A percentile compares a stretch with the other conserved stretches of the same genome.
These are phyloP conservation scores for Ophiostoma sp. DNA, from an alignment of 2,329 filamentous ascomycete genomes.

Conservation along the genomic window DNA sequence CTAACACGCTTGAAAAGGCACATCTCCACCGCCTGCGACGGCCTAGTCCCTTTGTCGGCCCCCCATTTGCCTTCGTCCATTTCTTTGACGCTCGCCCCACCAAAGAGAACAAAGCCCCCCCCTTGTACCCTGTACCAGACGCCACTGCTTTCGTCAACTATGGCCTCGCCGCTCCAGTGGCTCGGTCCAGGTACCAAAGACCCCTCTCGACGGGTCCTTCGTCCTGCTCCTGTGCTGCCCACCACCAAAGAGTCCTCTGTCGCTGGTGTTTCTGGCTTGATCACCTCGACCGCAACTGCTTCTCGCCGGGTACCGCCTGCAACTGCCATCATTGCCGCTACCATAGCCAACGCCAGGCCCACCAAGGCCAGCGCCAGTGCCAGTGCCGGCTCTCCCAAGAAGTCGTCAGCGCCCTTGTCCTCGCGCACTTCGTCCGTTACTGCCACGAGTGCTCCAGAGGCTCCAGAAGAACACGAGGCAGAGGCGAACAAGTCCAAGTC, in stretches of 20 bases:
- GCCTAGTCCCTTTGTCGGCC: constrained; percentile 17
- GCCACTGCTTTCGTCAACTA: constrained; percentile 5
- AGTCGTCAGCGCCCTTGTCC: constrained; percentile 5
- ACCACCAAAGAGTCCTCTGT: constrained; percentile 9
- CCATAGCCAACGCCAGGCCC: neutral
- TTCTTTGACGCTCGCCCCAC: constrained; percentile 23
- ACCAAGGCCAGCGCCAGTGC: neutral
- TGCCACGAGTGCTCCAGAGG: neutral
- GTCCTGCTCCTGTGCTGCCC: constrained; percentile 15
- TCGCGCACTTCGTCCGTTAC: constrained; percentile 1
- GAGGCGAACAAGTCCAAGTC: neutral
- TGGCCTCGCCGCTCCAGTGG: constrained; percentile 19
- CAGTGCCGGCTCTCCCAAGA: neutral
- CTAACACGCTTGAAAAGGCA: constrained; percentile 13
- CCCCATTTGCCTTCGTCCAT: constrained; percentile 14
- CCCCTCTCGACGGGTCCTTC: constrained; percentile 21
- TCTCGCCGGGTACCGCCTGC: constrained; percentile 1
- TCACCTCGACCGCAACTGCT: neutral
- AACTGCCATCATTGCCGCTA: neutral
- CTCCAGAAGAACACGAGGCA: neutral
- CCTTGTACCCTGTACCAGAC: constrained; percentile 8
- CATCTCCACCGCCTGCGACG: constrained; percentile 11
- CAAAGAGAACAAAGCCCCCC: constrained; percentile 15
- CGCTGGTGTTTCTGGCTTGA: neutral
- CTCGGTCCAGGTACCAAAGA: constrained; percentile 27